Evolutionary conservation across 164 flowering plant genomes (phyloP), one percentile per base, ranked within the genome.

Genomic region (Vitis rupestris): DNA sequence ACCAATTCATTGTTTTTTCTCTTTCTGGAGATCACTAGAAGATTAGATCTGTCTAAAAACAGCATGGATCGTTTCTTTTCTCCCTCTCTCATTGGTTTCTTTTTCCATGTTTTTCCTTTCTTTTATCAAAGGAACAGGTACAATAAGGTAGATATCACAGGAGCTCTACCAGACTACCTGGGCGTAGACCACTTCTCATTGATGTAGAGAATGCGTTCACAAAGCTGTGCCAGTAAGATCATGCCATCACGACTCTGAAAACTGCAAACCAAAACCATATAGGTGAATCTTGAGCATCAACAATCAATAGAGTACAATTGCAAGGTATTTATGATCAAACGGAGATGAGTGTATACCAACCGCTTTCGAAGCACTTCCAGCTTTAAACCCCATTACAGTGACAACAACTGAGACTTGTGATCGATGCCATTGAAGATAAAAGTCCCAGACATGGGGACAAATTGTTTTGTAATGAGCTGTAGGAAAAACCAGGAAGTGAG

Each of bases 371-470:
- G 52, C 9, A 56, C 12, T 16, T 8, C 60, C 52, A 47, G 50
- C 57, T 66, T 47, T 9, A 44, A 50, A 23, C 29, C n/a, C 15
- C 30, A 10, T 64, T 78, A 88, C 50, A 88, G 75, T 1, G 64
- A 59, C 74, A 93, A 72, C 74, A 91, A 47, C 61, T 91, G 97
- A 67, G 98, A 95, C 75, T 89, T 95, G 81, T 88, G 97, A 75
- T 95, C 97, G 31, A 95, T 84, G 82, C 97, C 99, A 48, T 90
- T 91, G 82, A 93, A 91, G 76, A 95, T 83, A 82, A 89, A 93
- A 44, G 98, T 95, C 52, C 98, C 99, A 37, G 80, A 70, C 92
- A 95, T 86, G 9, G 99, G 99, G 49, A 91, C 85, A 77, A 95
- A 95, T 70, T 93, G 99, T 74, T 85, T 84, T 4, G 99, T 95